These are phyloP conservation scores for Stephania japonica DNA, from an alignment of 164 flowering plant species.

Conservation along the genomic window DNA sequence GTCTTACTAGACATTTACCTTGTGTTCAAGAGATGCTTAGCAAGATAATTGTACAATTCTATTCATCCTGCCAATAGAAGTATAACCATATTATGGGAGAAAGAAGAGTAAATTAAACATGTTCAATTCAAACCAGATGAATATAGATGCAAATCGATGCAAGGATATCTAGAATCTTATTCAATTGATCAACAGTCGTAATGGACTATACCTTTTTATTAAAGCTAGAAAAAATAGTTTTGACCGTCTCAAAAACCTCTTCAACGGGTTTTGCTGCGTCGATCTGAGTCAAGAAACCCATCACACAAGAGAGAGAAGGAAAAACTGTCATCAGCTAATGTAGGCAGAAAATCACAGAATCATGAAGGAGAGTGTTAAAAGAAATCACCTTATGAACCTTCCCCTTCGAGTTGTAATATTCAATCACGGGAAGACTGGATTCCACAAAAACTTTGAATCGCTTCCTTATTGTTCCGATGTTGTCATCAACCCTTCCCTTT, in stretches of 20 bases:
- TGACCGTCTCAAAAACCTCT: conserved; percentile 74
- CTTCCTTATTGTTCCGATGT: conserved; percentile 80
- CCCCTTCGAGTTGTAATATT: conserved; percentile 57
- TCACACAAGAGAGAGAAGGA: background rate
- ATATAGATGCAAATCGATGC: background rate
- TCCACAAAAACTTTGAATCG: conserved; percentile 73
- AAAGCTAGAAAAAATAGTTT: conserved; percentile 42
- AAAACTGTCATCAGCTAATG: background rate
- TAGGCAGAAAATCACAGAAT: conserved; percentile 1
- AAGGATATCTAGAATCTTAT: too few relatives aligned
- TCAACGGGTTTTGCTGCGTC: conserved; percentile 75
- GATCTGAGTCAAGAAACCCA: conserved; percentile 36
- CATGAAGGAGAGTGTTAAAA: background rate
- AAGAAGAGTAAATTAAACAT: background rate
- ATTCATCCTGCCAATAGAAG: background rate
- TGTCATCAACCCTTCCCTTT: conserved; percentile 92
- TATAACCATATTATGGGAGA: background rate
- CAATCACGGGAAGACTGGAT: conserved; percentile 72
- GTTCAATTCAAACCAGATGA: background rate
- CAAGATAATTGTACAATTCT: background rate
- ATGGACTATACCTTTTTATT: conserved; percentile 39
- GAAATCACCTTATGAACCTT: conserved; percentile 67
- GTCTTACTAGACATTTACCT: background rate
- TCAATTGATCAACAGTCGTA: background rate
- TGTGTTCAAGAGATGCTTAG: background rate